Percentiles rank a stretch among this genome's conserved stretches.
Conservation (phyloP, 2,329 filamentous ascomycete genomes). For the Daldinia sp. region DNA sequence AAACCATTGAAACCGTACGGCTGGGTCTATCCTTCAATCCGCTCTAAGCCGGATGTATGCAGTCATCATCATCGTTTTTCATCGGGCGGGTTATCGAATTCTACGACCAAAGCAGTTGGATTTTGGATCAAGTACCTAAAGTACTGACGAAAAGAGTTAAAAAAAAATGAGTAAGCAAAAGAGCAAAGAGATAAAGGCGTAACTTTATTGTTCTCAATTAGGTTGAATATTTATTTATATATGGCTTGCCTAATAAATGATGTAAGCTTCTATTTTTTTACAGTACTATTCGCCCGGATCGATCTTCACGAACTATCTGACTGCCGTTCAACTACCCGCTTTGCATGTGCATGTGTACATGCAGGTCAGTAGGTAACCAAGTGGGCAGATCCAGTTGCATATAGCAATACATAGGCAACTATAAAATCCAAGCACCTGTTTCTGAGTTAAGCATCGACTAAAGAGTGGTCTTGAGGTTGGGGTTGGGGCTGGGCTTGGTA, state of each 20-base stretch:
- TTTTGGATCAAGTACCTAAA: no score
- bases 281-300: slow-evolving; percentile 13
- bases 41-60: background rate
- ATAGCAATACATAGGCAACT: slow-evolving; percentile 12
- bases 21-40: background rate
- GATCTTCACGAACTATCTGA: slow-evolving; percentile 13
- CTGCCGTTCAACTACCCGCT: slow-evolving; percentile 26
- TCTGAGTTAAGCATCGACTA: background rate
- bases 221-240: background rate
- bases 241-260: background rate
- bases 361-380: slow-evolving; percentile 9
- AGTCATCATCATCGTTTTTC: background rate
- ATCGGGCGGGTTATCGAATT: background rate
- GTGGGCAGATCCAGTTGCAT: slow-evolving; percentile 24
- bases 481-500: background rate
- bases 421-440: background rate
- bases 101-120: background rate
- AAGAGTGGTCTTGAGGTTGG: background rate
- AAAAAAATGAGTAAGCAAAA: background rate
- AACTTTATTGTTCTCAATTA: background rate
- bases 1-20: background rate
- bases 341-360: slow-evolving; percentile 32
- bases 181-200: background rate
- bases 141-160: background rate
- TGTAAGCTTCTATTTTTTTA: slow-evolving; percentile 5